phyloP scores from a whole-genome alignment of 2,329 filamentous ascomycete species.

The Penicillium digitatum region DNA sequence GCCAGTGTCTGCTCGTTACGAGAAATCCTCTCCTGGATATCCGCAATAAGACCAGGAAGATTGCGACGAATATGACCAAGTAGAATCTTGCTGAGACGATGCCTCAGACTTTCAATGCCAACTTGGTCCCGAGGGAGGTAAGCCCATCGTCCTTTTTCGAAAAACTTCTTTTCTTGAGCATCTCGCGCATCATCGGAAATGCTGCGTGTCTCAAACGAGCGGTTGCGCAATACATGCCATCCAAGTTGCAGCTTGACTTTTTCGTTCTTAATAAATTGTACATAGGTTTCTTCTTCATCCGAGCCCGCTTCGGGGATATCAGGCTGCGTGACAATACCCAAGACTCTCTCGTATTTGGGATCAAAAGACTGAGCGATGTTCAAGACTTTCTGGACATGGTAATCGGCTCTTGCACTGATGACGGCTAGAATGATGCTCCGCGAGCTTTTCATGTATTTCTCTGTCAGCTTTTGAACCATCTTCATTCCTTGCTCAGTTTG shows the following conservation, averaged over 20 bases:
- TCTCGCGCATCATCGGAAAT: conserved; percentile 29
- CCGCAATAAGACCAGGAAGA: neutral
- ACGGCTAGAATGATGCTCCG: neutral
- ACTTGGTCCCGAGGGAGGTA: conserved; percentile 23
- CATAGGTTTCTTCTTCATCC: neutral
- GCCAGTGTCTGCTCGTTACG: neutral
- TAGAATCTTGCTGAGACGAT: conserved; percentile 26
- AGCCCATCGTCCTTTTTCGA: conserved; percentile 28
- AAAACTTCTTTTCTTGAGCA: conserved; percentile 33
- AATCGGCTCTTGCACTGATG: neutral
- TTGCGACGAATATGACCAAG: neutral
- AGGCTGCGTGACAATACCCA: neutral
- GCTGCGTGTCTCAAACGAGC: conserved; percentile 37
- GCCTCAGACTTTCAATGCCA: conserved; percentile 37
- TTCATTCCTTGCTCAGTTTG: conserved; percentile 37
- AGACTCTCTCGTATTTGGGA: neutral
- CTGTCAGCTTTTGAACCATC: neutral
- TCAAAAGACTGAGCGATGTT: neutral
- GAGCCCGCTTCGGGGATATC: neutral
- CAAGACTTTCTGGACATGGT: neutral
- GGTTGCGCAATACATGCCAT: conserved; percentile 41
- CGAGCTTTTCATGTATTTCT: neutral
- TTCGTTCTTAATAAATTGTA: neutral
- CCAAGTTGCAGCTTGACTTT: neutral
- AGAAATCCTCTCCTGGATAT: neutral